Base-by-base conservation (phyloP, 257 asterid species). In the Solanum megistacrolobum region DNA sequence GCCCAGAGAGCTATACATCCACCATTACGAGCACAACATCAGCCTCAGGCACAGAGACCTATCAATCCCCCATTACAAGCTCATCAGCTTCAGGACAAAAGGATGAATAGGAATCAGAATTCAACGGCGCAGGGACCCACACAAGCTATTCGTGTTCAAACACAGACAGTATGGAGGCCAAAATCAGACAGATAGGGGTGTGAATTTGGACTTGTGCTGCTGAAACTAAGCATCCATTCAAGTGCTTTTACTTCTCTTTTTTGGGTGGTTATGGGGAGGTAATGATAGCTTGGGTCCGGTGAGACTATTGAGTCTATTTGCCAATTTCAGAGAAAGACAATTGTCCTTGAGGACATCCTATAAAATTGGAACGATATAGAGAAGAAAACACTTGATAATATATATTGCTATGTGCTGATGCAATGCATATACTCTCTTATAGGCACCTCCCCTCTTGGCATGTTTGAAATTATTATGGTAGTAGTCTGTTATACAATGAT, bases 101-200 rank as follows among this genome's bases (percentile, higher is more conserved):
- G n/a, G 66, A 3, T 68, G 65, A 31, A 23, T 29, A 85, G 46
- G 43, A 82, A 82, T 48, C 86, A 48, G 86, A 82, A 82, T 48
- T 82, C 69, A 6, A 29, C 21, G 68, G 68, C 1, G 16, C 88
- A 46, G 43, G 75, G 83, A 86, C 83, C 82, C 23, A 16, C 71
- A 25, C 81, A 86, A 62, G 48, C 88, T 71, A 52, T 58, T 41
- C 83, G 48, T 41, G 71, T 21, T 55, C 83, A 68, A 75, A 88
- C 82, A 20, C 94, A 92, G 89, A 91, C 92, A 83, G 92, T 91
- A 34, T 93, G 98, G 95, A 92, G 86, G 93, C 92, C 92, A 58
- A 92, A 93, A 89, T 83, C 91, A 9, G 87, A 90, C 52, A 78
- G 71, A 48, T 74, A 79, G 86, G 27, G 39, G 39, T 10, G 66